Evolutionary conservation across 2,329 filamentous ascomycete genomes (phyloP).

Genomic region (Talaromyces sp.): DNA sequence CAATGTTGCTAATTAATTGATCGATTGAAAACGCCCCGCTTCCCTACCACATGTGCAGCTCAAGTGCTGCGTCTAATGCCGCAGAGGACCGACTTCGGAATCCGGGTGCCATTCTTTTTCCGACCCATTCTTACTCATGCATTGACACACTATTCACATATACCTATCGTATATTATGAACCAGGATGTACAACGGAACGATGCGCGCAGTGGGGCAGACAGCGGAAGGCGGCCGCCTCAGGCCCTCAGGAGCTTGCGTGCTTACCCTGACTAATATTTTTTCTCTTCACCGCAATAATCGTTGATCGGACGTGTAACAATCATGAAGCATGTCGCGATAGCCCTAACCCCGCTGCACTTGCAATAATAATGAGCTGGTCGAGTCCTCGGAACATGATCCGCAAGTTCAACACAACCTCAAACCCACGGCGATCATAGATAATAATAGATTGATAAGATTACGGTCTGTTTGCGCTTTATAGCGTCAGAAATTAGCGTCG

Average conservation of each 20-base stretch:
- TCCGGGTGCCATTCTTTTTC: neutral
- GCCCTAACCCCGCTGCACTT: neutral
- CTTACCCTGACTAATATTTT: neutral
- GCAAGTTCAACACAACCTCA: neutral
- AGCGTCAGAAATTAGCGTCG: neutral
- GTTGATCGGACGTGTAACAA: neutral
- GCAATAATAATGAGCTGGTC: neutral
- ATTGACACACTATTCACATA: no score
- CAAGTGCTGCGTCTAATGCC: neutral
- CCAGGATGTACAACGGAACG: neutral
- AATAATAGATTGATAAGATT: neutral
- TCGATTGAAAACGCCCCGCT: no score
- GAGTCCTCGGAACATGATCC: neutral
- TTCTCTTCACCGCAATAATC: neutral
- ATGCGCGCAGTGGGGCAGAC: neutral
- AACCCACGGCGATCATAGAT: neutral
- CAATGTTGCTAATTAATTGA: no score
- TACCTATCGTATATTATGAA: no score
- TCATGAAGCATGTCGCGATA: neutral
- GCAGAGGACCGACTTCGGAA: neutral
- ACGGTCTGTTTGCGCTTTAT: neutral
- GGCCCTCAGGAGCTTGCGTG: neutral
- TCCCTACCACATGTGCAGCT: neutral
- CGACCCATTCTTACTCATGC: neutral
- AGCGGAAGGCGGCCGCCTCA: neutral